These are phyloP conservation scores for Hericium rajendrae DNA, from an alignment of 768 basidiomycete species.

Conservation along the genomic window DNA sequence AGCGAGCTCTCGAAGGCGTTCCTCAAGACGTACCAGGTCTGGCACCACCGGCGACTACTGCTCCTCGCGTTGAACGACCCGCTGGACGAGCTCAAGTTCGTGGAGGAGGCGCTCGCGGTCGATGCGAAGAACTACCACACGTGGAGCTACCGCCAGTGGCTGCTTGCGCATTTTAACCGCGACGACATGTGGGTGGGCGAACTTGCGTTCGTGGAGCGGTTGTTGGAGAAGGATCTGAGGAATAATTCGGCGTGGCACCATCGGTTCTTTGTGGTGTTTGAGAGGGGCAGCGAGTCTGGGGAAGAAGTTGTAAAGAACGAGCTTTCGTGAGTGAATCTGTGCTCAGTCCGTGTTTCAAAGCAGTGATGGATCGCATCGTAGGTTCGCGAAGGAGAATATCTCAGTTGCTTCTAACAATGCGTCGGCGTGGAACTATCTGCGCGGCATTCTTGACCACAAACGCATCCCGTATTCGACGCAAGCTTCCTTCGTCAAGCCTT, in stretches of 20 bases:
- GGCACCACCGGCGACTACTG: slow-evolving; percentile 84
- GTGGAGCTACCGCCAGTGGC: slow-evolving; percentile 96
- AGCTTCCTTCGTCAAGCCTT: slow-evolving; percentile 53
- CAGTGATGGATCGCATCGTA: slow-evolving; percentile 27
- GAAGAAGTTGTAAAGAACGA: slow-evolving; percentile 58
- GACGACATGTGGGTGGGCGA: slow-evolving; percentile 65
- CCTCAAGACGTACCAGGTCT: slow-evolving; percentile 96
- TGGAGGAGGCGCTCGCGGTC: slow-evolving; percentile 54
- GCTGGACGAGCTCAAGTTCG: slow-evolving; percentile 68
- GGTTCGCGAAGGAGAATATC: slow-evolving; percentile 73
- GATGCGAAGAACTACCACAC: slow-evolving; percentile 99
- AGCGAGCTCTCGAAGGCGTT: slow-evolving; percentile 76
- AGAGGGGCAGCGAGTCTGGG: slow-evolving; percentile 49
- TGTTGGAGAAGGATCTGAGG: slow-evolving; percentile 68
- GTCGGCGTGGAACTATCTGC: slow-evolving; percentile 95
- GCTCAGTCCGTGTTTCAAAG: neutral
- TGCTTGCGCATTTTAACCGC: slow-evolving; percentile 76
- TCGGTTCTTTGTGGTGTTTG: slow-evolving; percentile 81
- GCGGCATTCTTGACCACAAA: slow-evolving; percentile 66
- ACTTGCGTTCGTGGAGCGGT: slow-evolving; percentile 60
- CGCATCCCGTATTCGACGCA: slow-evolving; percentile 47
- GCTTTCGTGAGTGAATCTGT: slow-evolving; percentile 48
- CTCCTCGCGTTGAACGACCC: slow-evolving; percentile 47
- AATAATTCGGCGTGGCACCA: slow-evolving; percentile 99
- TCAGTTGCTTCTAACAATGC: slow-evolving; percentile 85